Conservation (phyloP, 345 rosid species). For the Viola odorata region DNA sequence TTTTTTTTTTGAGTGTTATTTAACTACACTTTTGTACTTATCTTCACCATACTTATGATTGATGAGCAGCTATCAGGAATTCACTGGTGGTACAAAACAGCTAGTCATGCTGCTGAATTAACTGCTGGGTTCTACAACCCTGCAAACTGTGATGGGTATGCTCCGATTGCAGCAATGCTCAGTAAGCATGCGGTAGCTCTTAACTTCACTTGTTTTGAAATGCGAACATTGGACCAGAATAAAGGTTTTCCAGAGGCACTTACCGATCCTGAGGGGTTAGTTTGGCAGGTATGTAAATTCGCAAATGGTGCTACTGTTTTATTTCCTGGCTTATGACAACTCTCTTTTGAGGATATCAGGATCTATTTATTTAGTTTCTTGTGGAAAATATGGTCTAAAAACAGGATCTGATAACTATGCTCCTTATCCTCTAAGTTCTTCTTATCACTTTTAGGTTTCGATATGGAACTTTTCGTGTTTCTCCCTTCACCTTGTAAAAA, state of each 20-base stretch:
- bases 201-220: constrained; percentile 55
- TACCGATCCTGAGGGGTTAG: constrained; percentile 73
- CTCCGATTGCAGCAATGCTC: constrained; percentile 59
- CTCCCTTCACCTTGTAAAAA: not conserved
- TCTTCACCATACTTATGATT: constrained; percentile 23
- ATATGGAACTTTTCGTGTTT: not conserved
- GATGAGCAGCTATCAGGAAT: constrained; percentile 82
- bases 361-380: not conserved
- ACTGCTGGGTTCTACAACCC: constrained; percentile 93
- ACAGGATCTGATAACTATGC: no score
- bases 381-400: not conserved
- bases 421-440: no score
- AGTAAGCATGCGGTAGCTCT: constrained; percentile 72
- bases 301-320: constrained; percentile 36
- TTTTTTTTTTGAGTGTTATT: not conserved
- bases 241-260: constrained; percentile 51
- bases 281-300: constrained; percentile 85
- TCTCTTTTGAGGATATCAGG: not conserved
- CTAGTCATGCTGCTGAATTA: constrained; percentile 92
- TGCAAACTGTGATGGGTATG: constrained; percentile 82
- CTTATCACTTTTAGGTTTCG: no score
- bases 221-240: constrained; percentile 45
- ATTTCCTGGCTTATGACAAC: not conserved
- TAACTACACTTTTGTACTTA: not conserved
- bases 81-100: constrained; percentile 96